phyloP scores from a whole-genome alignment of 2,329 filamentous ascomycete genomes.

The Penicillium sp. region DNA sequence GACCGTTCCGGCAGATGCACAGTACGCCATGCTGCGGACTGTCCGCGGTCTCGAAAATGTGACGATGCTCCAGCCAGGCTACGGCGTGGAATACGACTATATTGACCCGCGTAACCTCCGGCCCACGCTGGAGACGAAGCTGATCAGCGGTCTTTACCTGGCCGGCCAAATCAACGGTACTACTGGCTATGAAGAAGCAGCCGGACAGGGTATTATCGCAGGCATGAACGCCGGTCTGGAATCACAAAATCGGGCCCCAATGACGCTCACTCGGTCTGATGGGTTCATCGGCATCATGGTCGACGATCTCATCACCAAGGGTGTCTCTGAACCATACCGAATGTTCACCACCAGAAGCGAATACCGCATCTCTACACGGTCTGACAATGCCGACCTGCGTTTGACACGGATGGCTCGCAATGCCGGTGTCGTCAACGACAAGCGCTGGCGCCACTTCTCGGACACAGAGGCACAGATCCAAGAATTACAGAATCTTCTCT shows the following conservation, averaged over 20 bases:
- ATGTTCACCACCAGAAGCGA: conserved; percentile 98
- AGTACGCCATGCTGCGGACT: conserved; percentile 77
- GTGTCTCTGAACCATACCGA: conserved; percentile 91
- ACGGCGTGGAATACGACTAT: conserved; percentile 98
- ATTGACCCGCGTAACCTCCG: conserved; percentile 85
- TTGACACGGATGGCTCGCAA: conserved; percentile 72
- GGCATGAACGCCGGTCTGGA: conserved; percentile 91
- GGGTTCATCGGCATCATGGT: conserved; percentile 99
- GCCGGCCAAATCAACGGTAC: conserved; percentile 98
- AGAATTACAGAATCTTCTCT: conserved; percentile 59
- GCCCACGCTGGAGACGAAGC: conserved; percentile 89
- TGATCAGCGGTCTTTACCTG: conserved; percentile 80
- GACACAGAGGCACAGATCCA: conserved; percentile 63
- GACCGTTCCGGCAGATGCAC: conserved; percentile 85
- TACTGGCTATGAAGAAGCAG: conserved; percentile 95
- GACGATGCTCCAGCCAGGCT: conserved; percentile 87
- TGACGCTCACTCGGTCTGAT: conserved; percentile 73
- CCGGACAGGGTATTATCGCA: conserved; percentile 85
- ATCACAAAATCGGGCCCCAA: conserved; percentile 58
- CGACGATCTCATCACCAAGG: conserved; percentile 93
- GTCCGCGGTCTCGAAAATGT: conserved; percentile 84
- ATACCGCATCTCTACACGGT: conserved; percentile 84
- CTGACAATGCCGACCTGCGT: conserved; percentile 88
- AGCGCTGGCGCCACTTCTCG: conserved; percentile 63
- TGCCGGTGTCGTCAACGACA: conserved; percentile 72